These are phyloP conservation scores for Pelargonium australe DNA, from an alignment of 441 rosid genomes.

Conservation along the genomic window DNA sequence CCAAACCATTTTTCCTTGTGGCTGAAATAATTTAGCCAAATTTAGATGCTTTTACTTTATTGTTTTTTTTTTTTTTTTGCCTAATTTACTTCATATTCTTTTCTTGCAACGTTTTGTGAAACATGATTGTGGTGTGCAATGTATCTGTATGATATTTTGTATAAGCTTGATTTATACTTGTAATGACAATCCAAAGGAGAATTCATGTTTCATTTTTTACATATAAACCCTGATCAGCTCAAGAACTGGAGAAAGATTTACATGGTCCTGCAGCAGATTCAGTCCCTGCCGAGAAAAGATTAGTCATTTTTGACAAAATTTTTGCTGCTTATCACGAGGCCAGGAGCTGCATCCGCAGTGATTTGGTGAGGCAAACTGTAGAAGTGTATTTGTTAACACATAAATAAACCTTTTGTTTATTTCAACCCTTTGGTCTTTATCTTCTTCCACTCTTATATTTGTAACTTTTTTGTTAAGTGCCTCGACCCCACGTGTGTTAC, in stretches of 20 bases:
- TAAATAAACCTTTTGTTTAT: background rate
- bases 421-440: background rate
- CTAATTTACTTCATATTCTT: background rate
- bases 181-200: background rate
- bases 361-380: constrained; percentile 50
- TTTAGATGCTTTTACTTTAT: too few relatives aligned
- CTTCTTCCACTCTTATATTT: background rate
- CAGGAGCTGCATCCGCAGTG: constrained; percentile 81
- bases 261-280: constrained; percentile 66
- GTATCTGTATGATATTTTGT: background rate
- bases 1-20: too few relatives aligned
- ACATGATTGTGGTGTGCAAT: background rate
- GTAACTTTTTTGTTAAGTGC: too few relatives aligned
- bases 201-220: background rate
- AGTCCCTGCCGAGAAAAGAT: constrained; percentile 71
- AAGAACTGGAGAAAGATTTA: constrained; percentile 94
- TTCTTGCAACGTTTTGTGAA: background rate
- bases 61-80: background rate
- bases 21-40: too few relatives aligned
- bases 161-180: background rate
- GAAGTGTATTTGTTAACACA: constrained; percentile 1
- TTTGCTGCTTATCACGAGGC: constrained; percentile 93
- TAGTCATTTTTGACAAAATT: constrained; percentile 67
- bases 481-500: background rate
- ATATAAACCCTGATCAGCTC: constrained; percentile 48